phyloP scores from a whole-genome alignment of 2,329 filamentous ascomycete species.

The Rhynchosporium secalis region DNA sequence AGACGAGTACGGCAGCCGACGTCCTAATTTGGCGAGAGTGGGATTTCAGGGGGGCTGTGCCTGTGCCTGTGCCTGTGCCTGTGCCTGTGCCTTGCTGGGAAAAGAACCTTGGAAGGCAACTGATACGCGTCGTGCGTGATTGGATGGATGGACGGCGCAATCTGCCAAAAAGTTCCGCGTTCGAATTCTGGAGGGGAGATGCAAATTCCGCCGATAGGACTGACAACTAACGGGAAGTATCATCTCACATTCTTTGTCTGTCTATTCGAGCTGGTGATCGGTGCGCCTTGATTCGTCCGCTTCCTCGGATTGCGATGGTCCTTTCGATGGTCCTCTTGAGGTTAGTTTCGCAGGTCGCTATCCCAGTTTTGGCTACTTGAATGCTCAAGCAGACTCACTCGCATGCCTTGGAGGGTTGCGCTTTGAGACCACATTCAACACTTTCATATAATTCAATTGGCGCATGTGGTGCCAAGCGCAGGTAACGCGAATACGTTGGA shows the following conservation, averaged over 20 bases:
- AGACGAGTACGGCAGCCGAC: slow-evolving; percentile 8
- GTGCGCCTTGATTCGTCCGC: too few relatives aligned
- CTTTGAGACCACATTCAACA: too few relatives aligned
- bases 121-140: not conserved
- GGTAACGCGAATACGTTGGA: too few relatives aligned
- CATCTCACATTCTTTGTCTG: not conserved
- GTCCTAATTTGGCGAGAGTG: not conserved
- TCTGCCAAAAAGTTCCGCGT: not conserved
- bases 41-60: slow-evolving; percentile 4
- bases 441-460: too few relatives aligned
- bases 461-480: too few relatives aligned
- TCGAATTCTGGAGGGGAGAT: not conserved
- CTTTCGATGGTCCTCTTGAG: too few relatives aligned
- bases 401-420: too few relatives aligned
- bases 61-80: not conserved
- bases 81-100: not conserved
- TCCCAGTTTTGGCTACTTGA: too few relatives aligned
- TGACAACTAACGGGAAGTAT: not conserved
- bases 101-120: not conserved
- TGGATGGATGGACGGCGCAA: not conserved
- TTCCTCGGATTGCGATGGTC: not conserved
- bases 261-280: not conserved
- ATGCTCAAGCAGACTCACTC: too few relatives aligned
- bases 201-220: slow-evolving; percentile 8
- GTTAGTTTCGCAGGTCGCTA: too few relatives aligned